Conservation (phyloP, 139 green algal species). For the Micractinium conductrix region DNA sequence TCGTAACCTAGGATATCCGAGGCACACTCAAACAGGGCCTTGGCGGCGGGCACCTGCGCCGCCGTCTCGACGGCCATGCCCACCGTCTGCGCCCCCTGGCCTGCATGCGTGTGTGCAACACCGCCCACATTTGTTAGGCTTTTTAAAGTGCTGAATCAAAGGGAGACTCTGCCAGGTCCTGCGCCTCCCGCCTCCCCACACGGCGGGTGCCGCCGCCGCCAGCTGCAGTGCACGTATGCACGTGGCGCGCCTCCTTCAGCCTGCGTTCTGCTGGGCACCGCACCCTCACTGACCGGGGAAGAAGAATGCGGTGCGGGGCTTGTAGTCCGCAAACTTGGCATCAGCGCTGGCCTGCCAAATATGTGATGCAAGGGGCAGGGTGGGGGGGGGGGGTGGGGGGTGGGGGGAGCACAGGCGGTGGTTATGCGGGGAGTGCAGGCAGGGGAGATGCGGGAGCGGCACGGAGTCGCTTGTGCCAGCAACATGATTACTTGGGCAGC, state of each 20-base stretch:
- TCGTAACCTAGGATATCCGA: conserved; percentile 98
- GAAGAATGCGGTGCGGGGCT: conserved; percentile 88
- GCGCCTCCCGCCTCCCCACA: no score
- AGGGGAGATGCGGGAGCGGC: neutral
- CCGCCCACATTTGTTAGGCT: no score
- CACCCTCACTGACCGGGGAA: no score
- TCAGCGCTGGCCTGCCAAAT: conserved; percentile 53
- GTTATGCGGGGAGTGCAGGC: neutral
- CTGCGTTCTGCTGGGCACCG: no score
- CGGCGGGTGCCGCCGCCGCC: no score
- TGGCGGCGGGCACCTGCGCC: conserved; percentile 83
- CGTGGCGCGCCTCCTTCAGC: no score
- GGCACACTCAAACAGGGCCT: conserved; percentile 93
- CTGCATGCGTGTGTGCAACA: no score
- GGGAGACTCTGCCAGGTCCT: no score
- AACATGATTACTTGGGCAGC: no score
- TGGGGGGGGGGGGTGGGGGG: neutral
- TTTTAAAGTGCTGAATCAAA: no score
- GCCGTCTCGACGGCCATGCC: conserved; percentile 83
- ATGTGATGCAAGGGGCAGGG: neutral
- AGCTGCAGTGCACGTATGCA: no score
- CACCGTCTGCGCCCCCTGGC: conserved; percentile 86
- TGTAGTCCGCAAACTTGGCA: conserved; percentile 88
- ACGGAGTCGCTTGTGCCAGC: no score
- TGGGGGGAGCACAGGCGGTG: neutral